Evolutionary conservation across 352 stramenopile genomes (phyloP).

Genomic region (Globisporangium carolinianum): DNA sequence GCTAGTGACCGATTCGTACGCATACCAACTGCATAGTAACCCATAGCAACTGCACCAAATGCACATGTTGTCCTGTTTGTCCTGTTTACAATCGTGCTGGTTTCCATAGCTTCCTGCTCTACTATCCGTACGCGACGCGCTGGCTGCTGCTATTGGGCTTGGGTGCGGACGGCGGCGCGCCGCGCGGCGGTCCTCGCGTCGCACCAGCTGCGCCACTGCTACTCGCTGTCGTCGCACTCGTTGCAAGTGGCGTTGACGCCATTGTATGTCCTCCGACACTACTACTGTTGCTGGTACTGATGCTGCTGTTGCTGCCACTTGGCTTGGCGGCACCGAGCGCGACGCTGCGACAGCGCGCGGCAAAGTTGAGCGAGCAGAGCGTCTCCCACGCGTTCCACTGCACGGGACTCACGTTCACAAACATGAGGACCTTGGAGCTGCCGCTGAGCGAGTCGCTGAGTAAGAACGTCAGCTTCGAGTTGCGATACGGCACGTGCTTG

Average conservation of each 20-base stretch:
- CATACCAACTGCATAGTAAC: too few species aligned
- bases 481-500: conserved; percentile 94
- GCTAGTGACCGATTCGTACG: too few species aligned
- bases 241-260: not conserved
- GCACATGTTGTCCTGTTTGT: too few species aligned
- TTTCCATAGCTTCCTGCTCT: too few species aligned
- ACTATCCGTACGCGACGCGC: conserved; percentile 7
- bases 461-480: conserved; percentile 93
- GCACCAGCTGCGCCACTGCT: conserved; percentile 14
- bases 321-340: conserved; percentile 83
- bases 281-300: not conserved
- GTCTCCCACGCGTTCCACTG: conserved; percentile 86
- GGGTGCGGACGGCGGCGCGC: conserved; percentile 13
- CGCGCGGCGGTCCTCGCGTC: not conserved
- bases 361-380: conserved; percentile 90
- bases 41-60: too few species aligned
- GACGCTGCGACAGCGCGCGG: conserved; percentile 79
- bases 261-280: conserved; percentile 18
- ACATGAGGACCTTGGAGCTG: conserved; percentile 83
- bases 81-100: too few species aligned
- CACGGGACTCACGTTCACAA: conserved; percentile 85
- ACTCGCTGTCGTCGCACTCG: conserved; percentile 12
- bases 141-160: conserved; percentile 1
- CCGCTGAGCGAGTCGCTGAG: conserved; percentile 79
- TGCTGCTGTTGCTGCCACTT: conserved; percentile 1